Percentiles rank a stretch among this genome's conserved stretches.
These are phyloP conservation scores for Pterula multifida DNA, from an alignment of 1,284 basidiomycete species.

Conservation along the genomic window DNA sequence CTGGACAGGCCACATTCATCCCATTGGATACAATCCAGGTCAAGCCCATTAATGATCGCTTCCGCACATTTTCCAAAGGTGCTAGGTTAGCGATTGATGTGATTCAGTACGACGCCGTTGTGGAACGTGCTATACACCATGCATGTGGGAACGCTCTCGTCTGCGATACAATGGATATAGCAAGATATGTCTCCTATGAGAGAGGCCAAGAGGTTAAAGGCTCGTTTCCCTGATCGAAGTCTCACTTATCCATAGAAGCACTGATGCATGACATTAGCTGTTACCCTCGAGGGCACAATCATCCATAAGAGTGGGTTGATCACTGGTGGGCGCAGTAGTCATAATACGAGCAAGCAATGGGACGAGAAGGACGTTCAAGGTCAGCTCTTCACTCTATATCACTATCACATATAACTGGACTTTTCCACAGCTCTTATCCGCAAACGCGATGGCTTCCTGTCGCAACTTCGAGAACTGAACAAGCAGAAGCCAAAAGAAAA, in stretches of 20 bases:
- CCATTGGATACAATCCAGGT: constrained; percentile 94
- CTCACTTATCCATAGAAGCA: constrained; percentile 4
- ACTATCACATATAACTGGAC: constrained; percentile 4
- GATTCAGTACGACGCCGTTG: constrained; percentile 75
- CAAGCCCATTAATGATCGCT: constrained; percentile 90
- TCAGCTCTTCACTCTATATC: constrained; percentile 15
- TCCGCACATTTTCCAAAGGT: constrained; percentile 83
- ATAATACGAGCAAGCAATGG: constrained; percentile 71
- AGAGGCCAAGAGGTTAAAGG: constrained; percentile 94
- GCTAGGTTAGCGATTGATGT: constrained; percentile 92
- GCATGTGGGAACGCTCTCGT: constrained; percentile 93
- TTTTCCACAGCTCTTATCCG: constrained; percentile 49
- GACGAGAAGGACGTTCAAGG: constrained; percentile 90
- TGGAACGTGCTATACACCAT: constrained; percentile 92
- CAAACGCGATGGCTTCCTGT: constrained; percentile 61
- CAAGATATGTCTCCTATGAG: constrained; percentile 85
- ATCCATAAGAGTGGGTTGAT: constrained; percentile 97
- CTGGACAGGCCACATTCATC: constrained; percentile 93
- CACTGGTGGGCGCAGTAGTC: constrained; percentile 83
- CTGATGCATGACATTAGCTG: constrained; percentile 44
- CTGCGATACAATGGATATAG: constrained; percentile 91
- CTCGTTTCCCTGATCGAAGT: constrained; percentile 20
- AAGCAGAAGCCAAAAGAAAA: constrained; percentile 75
- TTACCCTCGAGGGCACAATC: constrained; percentile 92
- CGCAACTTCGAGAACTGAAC: constrained; percentile 73